Percentiles rank a stretch among this genome's conserved stretches.
These are phyloP conservation scores for Oryza glumipatula DNA, from an alignment of 176 grass and related monocot genomes.

Conservation along the genomic window DNA sequence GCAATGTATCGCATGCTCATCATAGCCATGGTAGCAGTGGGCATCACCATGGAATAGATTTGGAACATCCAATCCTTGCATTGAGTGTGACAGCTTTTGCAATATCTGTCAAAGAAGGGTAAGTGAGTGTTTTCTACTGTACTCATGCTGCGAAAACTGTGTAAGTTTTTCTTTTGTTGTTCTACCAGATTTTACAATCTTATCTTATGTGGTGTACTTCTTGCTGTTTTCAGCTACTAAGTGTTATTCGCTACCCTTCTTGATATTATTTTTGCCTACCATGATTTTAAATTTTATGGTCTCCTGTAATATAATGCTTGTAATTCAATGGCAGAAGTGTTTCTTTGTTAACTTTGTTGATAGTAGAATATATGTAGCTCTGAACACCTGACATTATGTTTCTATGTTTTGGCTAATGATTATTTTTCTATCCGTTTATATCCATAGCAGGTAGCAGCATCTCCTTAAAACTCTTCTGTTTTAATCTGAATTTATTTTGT, in stretches of 20 bases:
- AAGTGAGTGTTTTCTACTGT: slow-evolving; percentile 39
- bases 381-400: not conserved
- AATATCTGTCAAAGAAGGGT: slow-evolving; percentile 95
- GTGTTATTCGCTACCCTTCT: not conserved
- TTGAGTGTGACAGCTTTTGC: slow-evolving; percentile 80
- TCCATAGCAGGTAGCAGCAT: not conserved
- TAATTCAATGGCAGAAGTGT: not conserved
- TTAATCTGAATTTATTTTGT: slow-evolving; percentile 28
- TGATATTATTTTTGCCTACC: not conserved
- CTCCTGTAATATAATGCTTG: slow-evolving; percentile 8
- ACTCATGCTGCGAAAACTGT: slow-evolving; percentile 7
- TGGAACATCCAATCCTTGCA: slow-evolving; percentile 88
- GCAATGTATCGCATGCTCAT: slow-evolving; percentile 37
- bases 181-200: slow-evolving; percentile 17
- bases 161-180: not conserved
- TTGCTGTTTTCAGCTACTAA: not conserved
- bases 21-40: slow-evolving; percentile 53
- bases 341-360: slow-evolving; percentile 30
- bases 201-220: not conserved
- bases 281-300: slow-evolving; percentile 25
- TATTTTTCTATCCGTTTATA: not conserved
- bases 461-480: slow-evolving; percentile 23
- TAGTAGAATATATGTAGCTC: not conserved
- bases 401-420: not conserved
- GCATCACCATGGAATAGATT: slow-evolving; percentile 91